Evolutionary conservation across 345 rosid species (phyloP).

Genomic region (Capsella bursapastoris): DNA sequence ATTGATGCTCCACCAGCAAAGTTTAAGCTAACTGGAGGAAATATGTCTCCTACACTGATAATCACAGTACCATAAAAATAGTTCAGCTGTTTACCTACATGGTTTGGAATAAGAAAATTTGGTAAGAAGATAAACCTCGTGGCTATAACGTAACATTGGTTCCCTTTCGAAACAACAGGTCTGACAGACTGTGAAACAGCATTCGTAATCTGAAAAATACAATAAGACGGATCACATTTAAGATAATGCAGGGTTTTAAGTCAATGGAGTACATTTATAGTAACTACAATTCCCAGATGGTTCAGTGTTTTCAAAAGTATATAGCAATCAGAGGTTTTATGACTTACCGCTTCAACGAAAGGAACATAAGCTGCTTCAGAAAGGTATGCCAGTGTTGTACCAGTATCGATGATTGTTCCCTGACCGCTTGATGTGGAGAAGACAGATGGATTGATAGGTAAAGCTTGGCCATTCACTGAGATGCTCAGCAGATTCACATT

Average conservation of each 20-base stretch:
- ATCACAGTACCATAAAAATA: constrained; percentile 6
- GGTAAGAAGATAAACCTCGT: constrained; percentile 57
- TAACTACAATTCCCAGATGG: constrained; percentile 16
- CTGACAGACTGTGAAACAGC: constrained; percentile 63
- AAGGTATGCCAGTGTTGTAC: constrained; percentile 96
- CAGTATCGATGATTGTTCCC: constrained; percentile 96
- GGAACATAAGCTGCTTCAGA: constrained; percentile 75
- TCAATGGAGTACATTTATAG: constrained; percentile 5
- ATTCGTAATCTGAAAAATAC: constrained; percentile 63
- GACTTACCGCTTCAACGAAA: constrained; percentile 78
- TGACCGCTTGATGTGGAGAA: constrained; percentile 69
- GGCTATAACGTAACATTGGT: constrained; percentile 64
- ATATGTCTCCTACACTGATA: constrained; percentile 61
- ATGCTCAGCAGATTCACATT: constrained; percentile 89
- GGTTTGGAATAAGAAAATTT: not conserved
- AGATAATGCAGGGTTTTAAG: not conserved
- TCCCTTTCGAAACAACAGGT: constrained; percentile 62
- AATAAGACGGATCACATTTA: constrained; percentile 8
- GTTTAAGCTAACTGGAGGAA: constrained; percentile 91
- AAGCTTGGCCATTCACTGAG: constrained; percentile 68
- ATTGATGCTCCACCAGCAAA: constrained; percentile 89
- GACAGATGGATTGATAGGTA: constrained; percentile 71
- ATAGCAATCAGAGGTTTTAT: not conserved
- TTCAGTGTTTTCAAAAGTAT: not conserved
- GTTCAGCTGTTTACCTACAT: constrained; percentile 1